phyloP scores from a whole-genome alignment of 768 basidiomycete genomes.

The Clathrus columnatus region DNA sequence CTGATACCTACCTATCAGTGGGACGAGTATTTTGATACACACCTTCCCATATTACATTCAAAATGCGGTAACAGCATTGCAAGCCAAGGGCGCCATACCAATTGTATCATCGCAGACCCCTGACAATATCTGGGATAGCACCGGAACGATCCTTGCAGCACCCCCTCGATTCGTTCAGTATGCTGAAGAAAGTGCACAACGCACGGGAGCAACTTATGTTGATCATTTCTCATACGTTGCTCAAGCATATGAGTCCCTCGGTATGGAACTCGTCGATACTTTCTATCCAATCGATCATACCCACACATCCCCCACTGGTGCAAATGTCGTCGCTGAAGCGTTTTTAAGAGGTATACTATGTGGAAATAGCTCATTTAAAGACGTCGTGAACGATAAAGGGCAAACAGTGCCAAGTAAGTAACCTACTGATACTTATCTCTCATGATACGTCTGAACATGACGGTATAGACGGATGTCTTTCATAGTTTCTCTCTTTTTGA shows the following conservation, averaged over 20 bases:
- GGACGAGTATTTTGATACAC: slow-evolving; percentile 31
- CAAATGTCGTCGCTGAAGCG: slow-evolving; percentile 38
- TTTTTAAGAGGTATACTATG: slow-evolving; percentile 40
- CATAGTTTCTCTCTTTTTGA: no score
- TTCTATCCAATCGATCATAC: slow-evolving; percentile 41
- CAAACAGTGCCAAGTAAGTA: neutral
- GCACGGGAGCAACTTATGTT: slow-evolving; percentile 32
- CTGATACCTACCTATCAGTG: slow-evolving; percentile 22
- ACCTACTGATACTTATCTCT: no score
- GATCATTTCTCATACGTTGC: slow-evolving; percentile 40
- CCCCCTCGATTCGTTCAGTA: slow-evolving; percentile 38
- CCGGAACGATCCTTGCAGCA: slow-evolving; percentile 23
- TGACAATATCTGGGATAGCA: slow-evolving; percentile 36
- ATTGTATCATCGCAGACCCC: slow-evolving; percentile 44
- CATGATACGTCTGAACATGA: no score
- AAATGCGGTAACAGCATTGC: slow-evolving; percentile 33
- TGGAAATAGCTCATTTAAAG: slow-evolving; percentile 10
- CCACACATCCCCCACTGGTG: slow-evolving; percentile 36
- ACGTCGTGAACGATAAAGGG: neutral
- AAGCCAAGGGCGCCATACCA: slow-evolving; percentile 38
- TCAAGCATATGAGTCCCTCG: slow-evolving; percentile 32
- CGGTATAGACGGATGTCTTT: no score
- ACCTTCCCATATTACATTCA: slow-evolving; percentile 40
- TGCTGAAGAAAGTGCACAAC: slow-evolving; percentile 30
- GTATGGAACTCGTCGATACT: slow-evolving; percentile 28